Conservation (phyloP, 140 eudicot species). For the Bidens hawaiensis region DNA sequence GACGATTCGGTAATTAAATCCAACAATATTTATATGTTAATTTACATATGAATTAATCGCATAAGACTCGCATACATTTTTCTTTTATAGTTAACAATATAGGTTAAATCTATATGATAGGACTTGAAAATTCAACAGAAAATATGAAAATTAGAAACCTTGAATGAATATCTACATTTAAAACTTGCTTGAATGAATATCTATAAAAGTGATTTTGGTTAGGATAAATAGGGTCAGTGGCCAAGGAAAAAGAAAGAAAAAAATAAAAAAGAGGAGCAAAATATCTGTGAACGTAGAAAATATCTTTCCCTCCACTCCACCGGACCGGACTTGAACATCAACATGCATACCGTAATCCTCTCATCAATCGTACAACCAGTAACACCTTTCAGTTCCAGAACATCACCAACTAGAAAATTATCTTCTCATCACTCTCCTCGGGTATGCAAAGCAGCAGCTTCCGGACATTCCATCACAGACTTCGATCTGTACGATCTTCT, state of each 20-base stretch:
- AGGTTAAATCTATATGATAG: no score
- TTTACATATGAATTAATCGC: no score
- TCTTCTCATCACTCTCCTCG: slow-evolving; percentile 10
- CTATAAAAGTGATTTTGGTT: no score
- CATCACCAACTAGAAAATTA: slow-evolving; percentile 3
- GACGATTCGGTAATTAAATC: no score
- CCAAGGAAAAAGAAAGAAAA: background rate
- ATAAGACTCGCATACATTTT: no score
- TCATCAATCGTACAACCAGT: slow-evolving; percentile 20
- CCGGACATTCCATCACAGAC: slow-evolving; percentile 49
- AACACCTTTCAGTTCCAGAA: slow-evolving; percentile 18
- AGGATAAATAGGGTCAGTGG: slow-evolving; percentile 21
- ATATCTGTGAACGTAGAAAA: slow-evolving; percentile 8
- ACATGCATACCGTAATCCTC: slow-evolving; percentile 32
- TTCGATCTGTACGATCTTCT: no score
- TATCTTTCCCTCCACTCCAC: slow-evolving; percentile 9
- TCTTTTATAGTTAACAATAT: no score
- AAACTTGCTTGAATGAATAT: no score
- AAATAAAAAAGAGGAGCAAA: background rate
- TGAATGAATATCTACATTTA: no score
- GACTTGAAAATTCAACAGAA: no score
- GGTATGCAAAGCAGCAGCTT: slow-evolving; percentile 32
- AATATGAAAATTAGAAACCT: no score
- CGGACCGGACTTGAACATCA: slow-evolving; percentile 5
- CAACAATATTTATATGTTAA: no score